phyloP scores from a whole-genome alignment of 345 rosid species.

The Clarkia xantiana region DNA sequence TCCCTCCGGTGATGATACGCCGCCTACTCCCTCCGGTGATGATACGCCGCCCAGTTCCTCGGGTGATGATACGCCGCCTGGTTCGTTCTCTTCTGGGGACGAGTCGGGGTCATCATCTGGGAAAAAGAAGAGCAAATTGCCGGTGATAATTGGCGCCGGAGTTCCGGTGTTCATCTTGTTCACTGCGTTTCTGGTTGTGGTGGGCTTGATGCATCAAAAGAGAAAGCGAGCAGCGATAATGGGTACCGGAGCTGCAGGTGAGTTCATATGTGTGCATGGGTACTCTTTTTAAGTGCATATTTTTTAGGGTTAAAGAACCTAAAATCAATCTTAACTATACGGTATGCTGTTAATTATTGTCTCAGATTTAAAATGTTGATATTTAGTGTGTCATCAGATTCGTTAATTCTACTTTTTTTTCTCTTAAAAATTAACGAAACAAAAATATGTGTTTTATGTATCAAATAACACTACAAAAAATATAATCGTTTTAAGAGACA shows the following conservation, averaged over 20 bases:
- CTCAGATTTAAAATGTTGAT: no score
- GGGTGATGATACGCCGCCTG: neutral
- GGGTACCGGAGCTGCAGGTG: constrained; percentile 2
- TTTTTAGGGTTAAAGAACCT: no score
- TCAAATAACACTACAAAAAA: no score
- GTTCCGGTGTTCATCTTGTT: constrained; percentile 22
- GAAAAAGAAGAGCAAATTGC: constrained; percentile 21
- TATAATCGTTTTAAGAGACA: no score
- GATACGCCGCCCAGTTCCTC: neutral
- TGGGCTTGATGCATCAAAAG: constrained; percentile 13
- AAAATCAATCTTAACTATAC: no score
- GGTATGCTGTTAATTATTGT: no score
- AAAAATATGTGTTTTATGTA: no score
- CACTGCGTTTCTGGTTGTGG: constrained; percentile 16
- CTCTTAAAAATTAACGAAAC: no score
- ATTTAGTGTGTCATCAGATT: no score
- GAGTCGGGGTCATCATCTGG: neutral
- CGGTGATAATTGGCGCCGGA: constrained; percentile 22
- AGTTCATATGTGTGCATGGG: no score
- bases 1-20: neutral
- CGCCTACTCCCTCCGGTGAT: neutral
- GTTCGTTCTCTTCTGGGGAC: neutral
- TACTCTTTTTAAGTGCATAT: no score
- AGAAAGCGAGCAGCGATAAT: constrained; percentile 22
- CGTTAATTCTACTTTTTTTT: no score